Evolutionary conservation across 768 basidiomycete genomes (phyloP).

Genomic region (Mrakia frigida): DNA sequence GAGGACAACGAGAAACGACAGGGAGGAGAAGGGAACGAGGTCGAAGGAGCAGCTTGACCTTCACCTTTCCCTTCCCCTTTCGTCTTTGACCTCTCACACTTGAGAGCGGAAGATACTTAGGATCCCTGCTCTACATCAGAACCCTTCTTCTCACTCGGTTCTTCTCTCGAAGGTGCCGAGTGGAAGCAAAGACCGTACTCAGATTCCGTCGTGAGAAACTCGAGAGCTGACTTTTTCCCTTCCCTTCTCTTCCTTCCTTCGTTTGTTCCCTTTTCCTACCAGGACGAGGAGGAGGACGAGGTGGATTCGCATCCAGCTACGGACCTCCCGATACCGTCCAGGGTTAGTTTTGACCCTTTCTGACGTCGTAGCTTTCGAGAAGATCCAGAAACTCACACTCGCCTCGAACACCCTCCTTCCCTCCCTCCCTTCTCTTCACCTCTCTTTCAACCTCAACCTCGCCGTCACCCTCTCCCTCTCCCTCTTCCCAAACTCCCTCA

Average conservation of each 20-base stretch:
- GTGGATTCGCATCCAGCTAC: conserved; percentile 45
- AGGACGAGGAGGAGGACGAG: conserved; percentile 44
- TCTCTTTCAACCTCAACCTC: not conserved
- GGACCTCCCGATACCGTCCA: conserved; percentile 50
- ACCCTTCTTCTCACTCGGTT: no score
- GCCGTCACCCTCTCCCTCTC: not conserved
- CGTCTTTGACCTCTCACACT: no score
- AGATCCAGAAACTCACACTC: no score
- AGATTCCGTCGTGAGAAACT: not conserved
- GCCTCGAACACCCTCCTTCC: no score
- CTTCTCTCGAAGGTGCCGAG: no score
- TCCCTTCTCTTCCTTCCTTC: conserved; percentile 26
- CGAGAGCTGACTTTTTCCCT: conserved; percentile 9
- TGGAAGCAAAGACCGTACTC: not conserved
- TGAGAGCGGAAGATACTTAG: no score
- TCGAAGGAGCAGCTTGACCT: no score
- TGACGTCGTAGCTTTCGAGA: not conserved
- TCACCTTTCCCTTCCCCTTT: no score
- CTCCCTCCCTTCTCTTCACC: not conserved
- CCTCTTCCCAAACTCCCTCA: not conserved
- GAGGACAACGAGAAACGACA: no score
- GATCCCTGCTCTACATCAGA: no score
- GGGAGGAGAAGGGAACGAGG: no score
- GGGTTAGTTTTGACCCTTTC: conserved; percentile 40
- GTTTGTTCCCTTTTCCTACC: conserved; percentile 28